A percentile compares a stretch with the other conserved stretches of the same genome.
phyloP scores from a whole-genome alignment of 2,329 filamentous ascomycete species.

The Epichloe elymi region DNA sequence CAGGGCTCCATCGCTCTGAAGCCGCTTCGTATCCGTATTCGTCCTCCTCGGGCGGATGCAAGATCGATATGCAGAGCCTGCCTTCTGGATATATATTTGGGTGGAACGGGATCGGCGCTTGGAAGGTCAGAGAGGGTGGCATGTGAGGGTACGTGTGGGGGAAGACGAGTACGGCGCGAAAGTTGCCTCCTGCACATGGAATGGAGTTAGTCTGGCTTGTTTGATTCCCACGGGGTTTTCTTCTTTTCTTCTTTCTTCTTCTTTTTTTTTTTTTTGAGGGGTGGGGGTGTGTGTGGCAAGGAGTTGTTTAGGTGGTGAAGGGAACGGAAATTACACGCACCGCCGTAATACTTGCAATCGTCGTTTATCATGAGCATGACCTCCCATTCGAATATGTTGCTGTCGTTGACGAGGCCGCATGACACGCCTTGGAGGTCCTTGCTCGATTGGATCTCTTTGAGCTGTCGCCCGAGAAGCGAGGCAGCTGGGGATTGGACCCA shows the following conservation, averaged over 20 bases:
- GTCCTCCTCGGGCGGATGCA: conserved; percentile 91
- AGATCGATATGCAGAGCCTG: conserved; percentile 89
- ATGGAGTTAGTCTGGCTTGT: neutral
- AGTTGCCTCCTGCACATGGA: conserved; percentile 61
- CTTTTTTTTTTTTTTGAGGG: too few relatives aligned
- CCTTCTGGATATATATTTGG: conserved; percentile 86
- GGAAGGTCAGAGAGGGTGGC: conserved; percentile 81
- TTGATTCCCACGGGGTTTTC: neutral
- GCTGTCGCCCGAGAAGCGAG: conserved; percentile 66
- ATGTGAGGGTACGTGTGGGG: conserved; percentile 74
- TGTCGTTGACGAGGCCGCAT: conserved; percentile 72
- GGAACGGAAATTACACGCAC: conserved; percentile 32
- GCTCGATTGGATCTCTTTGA: conserved; percentile 86
- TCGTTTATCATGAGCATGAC: conserved; percentile 98
- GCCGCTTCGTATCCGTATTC: conserved; percentile 87
- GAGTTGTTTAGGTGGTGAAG: neutral
- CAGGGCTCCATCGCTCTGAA: conserved; percentile 83
- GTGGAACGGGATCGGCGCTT: conserved; percentile 74
- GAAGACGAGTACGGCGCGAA: conserved; percentile 73
- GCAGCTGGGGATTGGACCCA: conserved; percentile 45
- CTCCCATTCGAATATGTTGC: conserved; percentile 94
- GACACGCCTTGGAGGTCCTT: conserved; percentile 92
- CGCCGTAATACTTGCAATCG: conserved; percentile 86
- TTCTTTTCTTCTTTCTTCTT: too few relatives aligned
- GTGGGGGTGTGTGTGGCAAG: neutral